Base-by-base conservation (phyloP, 2,329 filamentous ascomycete genomes). In the Penicillium vulpinum region DNA sequence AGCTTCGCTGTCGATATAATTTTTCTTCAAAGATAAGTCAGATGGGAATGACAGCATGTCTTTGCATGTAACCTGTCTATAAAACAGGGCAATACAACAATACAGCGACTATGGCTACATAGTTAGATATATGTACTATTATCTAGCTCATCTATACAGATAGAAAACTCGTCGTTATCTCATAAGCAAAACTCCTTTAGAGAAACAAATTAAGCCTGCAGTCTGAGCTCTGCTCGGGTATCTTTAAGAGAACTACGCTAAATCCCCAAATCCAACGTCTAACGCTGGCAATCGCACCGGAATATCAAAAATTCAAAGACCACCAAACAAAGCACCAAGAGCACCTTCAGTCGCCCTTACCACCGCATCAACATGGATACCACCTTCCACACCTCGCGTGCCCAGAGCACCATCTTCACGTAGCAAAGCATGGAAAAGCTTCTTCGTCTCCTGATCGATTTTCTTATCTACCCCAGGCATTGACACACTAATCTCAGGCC, bases 391-490 rank as follows among this genome's bases (percentile, higher is more conserved):
- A 22, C 56, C 54, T 4, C 55, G 55, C 18, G 41, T 49, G 15
- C 28, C 48, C 24, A 54, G 36, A 48, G 21, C 33, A 41, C 51
- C 51, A 22, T 63, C 58, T 33, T 67, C 68, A 38, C 49, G 67
- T 9, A 77, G 55, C 46, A 77, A 57, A n/a, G 65, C 66, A 46
- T 71, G 64, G 41, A 77, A 77, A 29, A 77, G 58, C n/a, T 67
- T 69, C 54, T 73, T 76, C 10, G 70, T 63, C 51, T 76, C 75
- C n/a, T 63, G 65, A 41, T 76, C 72, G 21, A 75, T 62, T 39
- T 73, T 76, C 39, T 51, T 63, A 35, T 54, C 52, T 3, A 41
- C 54, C 46, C 56, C 57, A 7, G 62, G 53, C 4, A 60, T 44
- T 7, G 70, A 70, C 18, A 77, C 63, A 44, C 67, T 75, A 26